Evolutionary conservation across 2,329 filamentous ascomycete genomes (phyloP), one percentile per base, ranked within the genome.

Genomic region (Ustulina deusta): DNA sequence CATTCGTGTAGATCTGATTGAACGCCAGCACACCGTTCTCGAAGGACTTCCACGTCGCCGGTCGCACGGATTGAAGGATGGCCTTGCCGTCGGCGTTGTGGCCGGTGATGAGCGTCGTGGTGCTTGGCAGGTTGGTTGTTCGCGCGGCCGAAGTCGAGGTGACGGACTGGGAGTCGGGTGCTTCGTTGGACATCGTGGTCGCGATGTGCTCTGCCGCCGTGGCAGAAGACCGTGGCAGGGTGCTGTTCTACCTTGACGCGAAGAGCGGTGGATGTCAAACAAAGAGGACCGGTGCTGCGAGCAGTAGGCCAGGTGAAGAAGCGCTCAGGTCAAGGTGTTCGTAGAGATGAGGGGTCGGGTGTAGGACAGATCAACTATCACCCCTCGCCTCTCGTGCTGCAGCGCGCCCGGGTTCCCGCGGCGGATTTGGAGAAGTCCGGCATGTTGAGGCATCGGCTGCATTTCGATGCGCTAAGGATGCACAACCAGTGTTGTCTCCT

Each of bases 1-100:
- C 49, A 32, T 83, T 84, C 13, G 82, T 82, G 74, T 81, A 84
- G 65, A 81, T 76, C 20, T 82, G 78, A 63, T 77, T 76, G 72
- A 83, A 81, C 60, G 74, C 78, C 69, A 83, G 77, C 5, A 72
- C 65, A 44, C 75, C 72, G 58, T 74, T 69, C 61, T 81, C 79
- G 65, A 78, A 79, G 10, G 63, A 6, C 29, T 60, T 71, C 75
- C 78, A 80, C 60, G 38, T 60, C 60, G 71, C 78, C 70, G 71
- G 59, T 48, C 68, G 65, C 72, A 70, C 27, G 20, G 76, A 75
- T 56, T 80, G 78, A 0, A 83, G 70, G 29, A 81, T 74, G 20
- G 82, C 81, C 70, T 79, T 76, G 52, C 74, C 75, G 20, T 67
- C 59, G 15, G 65, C 56, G 55, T 76, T 70, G 60, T 78, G 76